Evolutionary conservation across 1,284 basidiomycete genomes (phyloP).

Genomic region (Xanthoconium separans): DNA sequence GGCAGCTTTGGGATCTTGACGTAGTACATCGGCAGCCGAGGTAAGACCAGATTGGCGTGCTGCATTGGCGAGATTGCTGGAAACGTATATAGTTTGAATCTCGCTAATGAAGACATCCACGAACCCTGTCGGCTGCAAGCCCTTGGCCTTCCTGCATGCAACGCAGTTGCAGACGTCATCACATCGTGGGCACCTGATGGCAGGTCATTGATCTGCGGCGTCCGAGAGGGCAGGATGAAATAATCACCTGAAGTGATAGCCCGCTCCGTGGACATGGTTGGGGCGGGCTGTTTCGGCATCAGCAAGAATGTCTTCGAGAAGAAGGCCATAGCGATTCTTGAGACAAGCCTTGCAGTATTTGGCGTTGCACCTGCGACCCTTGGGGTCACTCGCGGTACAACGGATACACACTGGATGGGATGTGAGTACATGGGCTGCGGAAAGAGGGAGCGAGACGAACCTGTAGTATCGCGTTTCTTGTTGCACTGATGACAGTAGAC

Average conservation of each 20-base stretch:
- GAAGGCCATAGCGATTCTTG: conserved; percentile 60
- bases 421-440: conserved; percentile 8
- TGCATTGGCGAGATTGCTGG: conserved; percentile 38
- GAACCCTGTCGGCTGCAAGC: conserved; percentile 58
- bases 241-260: conserved; percentile 55
- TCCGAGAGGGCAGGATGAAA: neutral
- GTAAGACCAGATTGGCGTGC: conserved; percentile 36
- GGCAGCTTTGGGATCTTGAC: conserved; percentile 33
- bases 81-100: conserved; percentile 4
- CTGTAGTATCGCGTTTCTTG: conserved; percentile 50
- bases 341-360: conserved; percentile 68
- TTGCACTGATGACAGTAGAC: conserved; percentile 72
- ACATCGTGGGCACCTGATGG: conserved; percentile 65
- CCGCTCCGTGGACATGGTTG: conserved; percentile 38
- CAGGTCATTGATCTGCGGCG: conserved; percentile 14
- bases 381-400: conserved; percentile 45
- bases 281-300: conserved; percentile 22
- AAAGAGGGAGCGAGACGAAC: conserved; percentile 35
- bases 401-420: conserved; percentile 41
- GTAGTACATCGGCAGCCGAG: conserved; percentile 43
- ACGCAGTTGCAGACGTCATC: conserved; percentile 64
- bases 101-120: conserved; percentile 3
- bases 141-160: conserved; percentile 59
- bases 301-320: conserved; percentile 47
- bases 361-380: conserved; percentile 45